Evolutionary conservation across 192 early-diverging fungal species (phyloP).

Genomic region (Piromyces finnis): DNA sequence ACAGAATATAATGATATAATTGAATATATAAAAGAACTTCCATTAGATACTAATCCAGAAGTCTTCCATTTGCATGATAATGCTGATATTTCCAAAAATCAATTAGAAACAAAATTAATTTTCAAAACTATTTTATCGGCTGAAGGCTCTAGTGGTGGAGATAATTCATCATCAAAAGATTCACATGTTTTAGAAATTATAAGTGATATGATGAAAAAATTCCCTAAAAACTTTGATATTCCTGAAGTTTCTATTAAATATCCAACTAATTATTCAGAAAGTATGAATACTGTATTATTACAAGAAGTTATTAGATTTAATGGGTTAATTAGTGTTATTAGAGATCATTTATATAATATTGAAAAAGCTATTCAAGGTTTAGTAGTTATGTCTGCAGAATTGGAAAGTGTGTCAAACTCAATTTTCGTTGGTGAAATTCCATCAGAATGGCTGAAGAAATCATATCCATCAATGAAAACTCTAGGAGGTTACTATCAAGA

Average conservation of each 20-base stretch:
- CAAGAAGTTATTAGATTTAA: constrained; percentile 54
- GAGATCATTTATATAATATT: constrained; percentile 32
- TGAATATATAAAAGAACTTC: constrained; percentile 27
- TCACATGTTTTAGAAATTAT: constrained; percentile 31
- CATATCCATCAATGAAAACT: constrained; percentile 41
- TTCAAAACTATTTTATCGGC: constrained; percentile 30
- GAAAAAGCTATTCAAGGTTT: constrained; percentile 44
- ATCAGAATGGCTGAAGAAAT: constrained; percentile 35
- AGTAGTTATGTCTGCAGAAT: constrained; percentile 39
- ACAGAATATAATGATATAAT: constrained; percentile 17
- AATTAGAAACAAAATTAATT: constrained; percentile 35
- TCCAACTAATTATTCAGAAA: constrained; percentile 34
- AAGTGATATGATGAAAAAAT: constrained; percentile 25
- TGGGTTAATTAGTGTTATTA: constrained; percentile 29
- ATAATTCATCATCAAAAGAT: constrained; percentile 22
- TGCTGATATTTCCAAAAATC: constrained; percentile 39
- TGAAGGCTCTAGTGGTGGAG: constrained; percentile 4
- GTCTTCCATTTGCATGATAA: constrained; percentile 42
- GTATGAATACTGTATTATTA: constrained; percentile 27
- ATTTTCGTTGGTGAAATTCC: constrained; percentile 32
- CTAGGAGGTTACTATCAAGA: constrained; percentile 34
- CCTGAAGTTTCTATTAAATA: constrained; percentile 20
- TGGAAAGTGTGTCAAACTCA: constrained; percentile 42
- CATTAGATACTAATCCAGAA: constrained; percentile 33
- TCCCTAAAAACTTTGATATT: constrained; percentile 26